Base-by-base conservation (phyloP, 1,284 basidiomycete genomes). In the Sporisorium scitamineum region DNA sequence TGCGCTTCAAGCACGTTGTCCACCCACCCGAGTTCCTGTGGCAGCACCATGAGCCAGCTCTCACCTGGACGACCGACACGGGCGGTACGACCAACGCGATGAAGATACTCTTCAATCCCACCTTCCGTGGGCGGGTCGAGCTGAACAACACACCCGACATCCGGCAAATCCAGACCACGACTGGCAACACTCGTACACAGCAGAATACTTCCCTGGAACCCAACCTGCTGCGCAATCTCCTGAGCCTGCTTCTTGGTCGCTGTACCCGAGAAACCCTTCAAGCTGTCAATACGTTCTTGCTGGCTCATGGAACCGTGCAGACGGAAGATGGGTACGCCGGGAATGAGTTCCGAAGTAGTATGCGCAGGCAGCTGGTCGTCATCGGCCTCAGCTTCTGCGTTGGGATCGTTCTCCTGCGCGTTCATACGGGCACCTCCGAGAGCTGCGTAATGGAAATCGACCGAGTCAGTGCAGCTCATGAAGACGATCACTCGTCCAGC, bases 81-180 rank as follows among this genome's bases (percentile, higher is more conserved):
- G 10, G 97, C 97, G 1, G 97, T 99, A 69, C 97, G 91, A 27
- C 97, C 97, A 7, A 99, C 93, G 50, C 97, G 90, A 87, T 99
- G 97, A 6, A 99, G 91, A 81, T 99, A 99, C 86, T 99, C 97
- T 24, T 93, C 97, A 18, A 92, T 92, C 2, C 97, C 96, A 16
- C 95, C 94, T 87, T 99, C 97, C 0, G 97, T 99, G 0, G 97
- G 96, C 27, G 98, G 90, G 85, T 99, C 97, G 84, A 96, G 96
- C 84, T 99, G 97, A 34, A 99, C 88, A 61, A 99, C 95, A 3
- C 94, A 93, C 20, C 92, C 91, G 9, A 99, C 95, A n/a, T 94
- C 90, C 3, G 95, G 95, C 50, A 99, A 88, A 87, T 99, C 97
- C n/a, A 99, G 89, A 82, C 97, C 97, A 83, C 97, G 93, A 32